phyloP scores from a whole-genome alignment of 2,329 filamentous ascomycete species.

The Conoideocrella luteorostrata region DNA sequence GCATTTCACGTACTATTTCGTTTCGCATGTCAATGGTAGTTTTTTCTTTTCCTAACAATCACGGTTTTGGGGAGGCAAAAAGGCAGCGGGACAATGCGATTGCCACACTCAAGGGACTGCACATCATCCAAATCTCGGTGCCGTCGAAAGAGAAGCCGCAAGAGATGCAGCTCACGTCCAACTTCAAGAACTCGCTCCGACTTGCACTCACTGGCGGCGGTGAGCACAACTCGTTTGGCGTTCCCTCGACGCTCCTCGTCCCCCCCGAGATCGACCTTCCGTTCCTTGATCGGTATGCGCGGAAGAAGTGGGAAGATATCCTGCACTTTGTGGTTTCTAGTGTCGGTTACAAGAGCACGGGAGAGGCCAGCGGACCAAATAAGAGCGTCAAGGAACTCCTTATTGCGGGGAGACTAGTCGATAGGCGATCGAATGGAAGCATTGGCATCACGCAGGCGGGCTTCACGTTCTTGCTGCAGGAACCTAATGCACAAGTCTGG shows the following conservation, averaged over 20 bases:
- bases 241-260: conserved; percentile 63
- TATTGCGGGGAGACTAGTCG: conserved; percentile 73
- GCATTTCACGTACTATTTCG: too few relatives aligned
- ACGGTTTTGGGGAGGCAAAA: conserved; percentile 8
- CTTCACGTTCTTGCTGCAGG: conserved; percentile 90
- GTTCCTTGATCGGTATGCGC: conserved; percentile 79
- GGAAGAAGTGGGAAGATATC: conserved; percentile 90
- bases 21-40: too few relatives aligned
- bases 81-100: conserved; percentile 81
- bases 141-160: conserved; percentile 57
- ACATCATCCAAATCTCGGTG: conserved; percentile 67
- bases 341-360: conserved; percentile 47
- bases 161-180: conserved; percentile 69
- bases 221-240: conserved; percentile 81
- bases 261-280: conserved; percentile 58
- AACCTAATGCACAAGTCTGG: conserved; percentile 96
- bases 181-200: conserved; percentile 77
- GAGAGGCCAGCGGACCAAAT: conserved; percentile 51
- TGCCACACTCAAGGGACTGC: conserved; percentile 73
- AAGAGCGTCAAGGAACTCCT: conserved; percentile 80
- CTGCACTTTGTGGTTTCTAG: conserved; percentile 89
- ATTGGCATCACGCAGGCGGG: conserved; percentile 84
- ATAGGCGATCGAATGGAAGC: conserved; percentile 54
- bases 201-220: conserved; percentile 84
- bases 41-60: neutral